Evolutionary conservation across 768 basidiomycete genomes (phyloP).

Genomic region (Suillus variegatus): DNA sequence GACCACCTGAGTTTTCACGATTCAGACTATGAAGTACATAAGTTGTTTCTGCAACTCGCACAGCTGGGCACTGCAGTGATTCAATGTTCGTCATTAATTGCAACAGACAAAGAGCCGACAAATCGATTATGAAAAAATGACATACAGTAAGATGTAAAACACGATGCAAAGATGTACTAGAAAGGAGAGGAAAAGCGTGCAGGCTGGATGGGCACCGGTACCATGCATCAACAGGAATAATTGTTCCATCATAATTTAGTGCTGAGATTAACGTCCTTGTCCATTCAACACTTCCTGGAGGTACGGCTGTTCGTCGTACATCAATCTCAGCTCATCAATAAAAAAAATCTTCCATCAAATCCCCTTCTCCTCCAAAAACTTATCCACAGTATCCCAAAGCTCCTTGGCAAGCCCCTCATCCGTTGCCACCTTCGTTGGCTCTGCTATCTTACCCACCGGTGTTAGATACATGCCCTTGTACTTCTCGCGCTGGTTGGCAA

Average conservation of each 20-base stretch:
- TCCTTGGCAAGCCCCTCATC: slow-evolving; percentile 29
- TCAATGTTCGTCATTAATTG: background rate
- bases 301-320: background rate
- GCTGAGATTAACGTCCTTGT: no score
- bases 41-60: no score
- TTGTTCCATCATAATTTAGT: background rate
- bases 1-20: no score
- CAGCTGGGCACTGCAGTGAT: no score
- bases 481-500: slow-evolving; percentile 21
- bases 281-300: background rate
- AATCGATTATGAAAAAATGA: background rate
- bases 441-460: slow-evolving; percentile 22
- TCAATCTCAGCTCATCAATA: background rate
- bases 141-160: background rate
- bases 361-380: slow-evolving; percentile 23
- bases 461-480: slow-evolving; percentile 34
- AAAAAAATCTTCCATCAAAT: slow-evolving; percentile 11
- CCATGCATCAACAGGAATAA: background rate
- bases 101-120: background rate
- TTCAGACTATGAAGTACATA: no score
- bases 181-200: background rate
- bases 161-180: background rate
- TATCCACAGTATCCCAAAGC: slow-evolving; percentile 30
- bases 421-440: slow-evolving; percentile 14
- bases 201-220: background rate